phyloP scores from a whole-genome alignment of 768 basidiomycete species.

The Fibroporia radiculosa region DNA sequence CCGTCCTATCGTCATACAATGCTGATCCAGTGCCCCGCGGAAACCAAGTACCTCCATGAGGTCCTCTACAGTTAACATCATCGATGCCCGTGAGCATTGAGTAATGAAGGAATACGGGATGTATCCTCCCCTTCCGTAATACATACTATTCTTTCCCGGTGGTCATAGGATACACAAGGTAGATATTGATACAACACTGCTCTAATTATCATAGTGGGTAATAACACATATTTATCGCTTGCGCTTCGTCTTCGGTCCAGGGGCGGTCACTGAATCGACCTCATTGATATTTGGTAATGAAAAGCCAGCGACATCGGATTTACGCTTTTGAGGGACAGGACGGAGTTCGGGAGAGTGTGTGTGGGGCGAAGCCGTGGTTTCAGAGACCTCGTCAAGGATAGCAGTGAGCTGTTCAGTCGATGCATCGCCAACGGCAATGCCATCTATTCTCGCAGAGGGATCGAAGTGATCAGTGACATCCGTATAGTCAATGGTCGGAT shows the following conservation, averaged over 20 bases:
- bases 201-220: conserved; percentile 4
- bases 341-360: conserved; percentile 2
- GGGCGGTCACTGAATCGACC: conserved; percentile 2
- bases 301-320: conserved; percentile 23
- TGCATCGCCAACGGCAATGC: conserved; percentile 23
- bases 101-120: not conserved
- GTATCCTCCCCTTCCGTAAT: not conserved
- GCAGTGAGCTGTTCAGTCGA: conserved; percentile 32
- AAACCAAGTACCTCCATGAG: not conserved
- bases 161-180: conserved; percentile 20
- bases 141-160: not conserved
- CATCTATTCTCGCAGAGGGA: conserved; percentile 24
- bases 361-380: conserved; percentile 9
- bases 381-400: conserved; percentile 37
- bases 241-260: conserved; percentile 21
- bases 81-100: not conserved
- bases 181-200: conserved; percentile 20
- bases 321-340: conserved; percentile 19
- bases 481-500: conserved; percentile 22
- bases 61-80: conserved; percentile 2
- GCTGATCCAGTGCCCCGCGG: conserved; percentile 1
- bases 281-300: conserved; percentile 7
- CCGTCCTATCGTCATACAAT: conserved; percentile 2
- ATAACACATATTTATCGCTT: conserved; percentile 15
- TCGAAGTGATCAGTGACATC: conserved; percentile 27